phyloP scores from a whole-genome alignment of 371 early-diverging fungal genomes.

The Mucor sp. region DNA sequence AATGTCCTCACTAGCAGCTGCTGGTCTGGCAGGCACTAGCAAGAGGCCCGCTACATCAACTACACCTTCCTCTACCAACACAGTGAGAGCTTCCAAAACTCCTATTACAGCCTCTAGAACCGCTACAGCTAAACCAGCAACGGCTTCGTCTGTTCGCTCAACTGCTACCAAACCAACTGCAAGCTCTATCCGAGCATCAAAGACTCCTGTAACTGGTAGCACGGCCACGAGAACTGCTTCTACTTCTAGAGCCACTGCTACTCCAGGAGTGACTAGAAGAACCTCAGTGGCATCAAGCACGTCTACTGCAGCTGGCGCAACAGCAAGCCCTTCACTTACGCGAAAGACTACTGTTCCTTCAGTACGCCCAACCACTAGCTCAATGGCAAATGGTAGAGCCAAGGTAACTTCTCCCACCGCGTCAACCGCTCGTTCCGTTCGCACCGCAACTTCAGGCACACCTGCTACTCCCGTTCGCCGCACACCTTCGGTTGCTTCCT shows the following conservation, averaged over 20 bases:
- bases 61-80: background rate
- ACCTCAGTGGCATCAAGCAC: constrained; percentile 15
- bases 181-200: constrained; percentile 12
- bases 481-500: constrained; percentile 12
- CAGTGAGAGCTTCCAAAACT: constrained; percentile 14
- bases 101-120: constrained; percentile 6
- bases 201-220: constrained; percentile 1
- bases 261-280: constrained; percentile 14
- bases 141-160: constrained; percentile 4
- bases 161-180: constrained; percentile 13
- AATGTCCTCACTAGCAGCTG: constrained; percentile 24
- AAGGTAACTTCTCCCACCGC: constrained; percentile 26
- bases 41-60: constrained; percentile 11
- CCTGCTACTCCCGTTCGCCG: constrained; percentile 17
- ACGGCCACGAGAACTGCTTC: background rate
- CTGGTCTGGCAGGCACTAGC: constrained; percentile 14
- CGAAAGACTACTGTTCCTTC: constrained; percentile 17
- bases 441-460: background rate
- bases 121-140: background rate
- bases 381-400: constrained; percentile 4
- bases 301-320: background rate
- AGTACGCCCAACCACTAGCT: constrained; percentile 4
- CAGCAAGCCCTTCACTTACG: constrained; percentile 7
- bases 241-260: constrained; percentile 6
- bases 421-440: constrained; percentile 20